Base-by-base conservation (phyloP, 768 basidiomycete genomes). In the Cantharellus anzutake region DNA sequence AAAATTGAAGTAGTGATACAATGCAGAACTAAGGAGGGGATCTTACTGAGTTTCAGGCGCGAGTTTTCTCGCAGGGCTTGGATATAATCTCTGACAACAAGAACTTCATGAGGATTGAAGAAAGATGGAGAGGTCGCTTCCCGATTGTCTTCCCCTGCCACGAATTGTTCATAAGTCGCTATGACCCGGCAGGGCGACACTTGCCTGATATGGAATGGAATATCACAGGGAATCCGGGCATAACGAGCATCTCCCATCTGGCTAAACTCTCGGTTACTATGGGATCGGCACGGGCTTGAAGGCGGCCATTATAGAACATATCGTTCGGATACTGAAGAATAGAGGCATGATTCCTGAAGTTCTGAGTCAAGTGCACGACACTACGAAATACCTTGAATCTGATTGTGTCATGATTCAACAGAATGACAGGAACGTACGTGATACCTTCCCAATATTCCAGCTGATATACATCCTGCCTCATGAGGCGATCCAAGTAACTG, bases 251-350 rank as follows among this genome's bases (percentile, higher is more conserved):
- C 65, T 61, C 53, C 41, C 65, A 72, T 1, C 64, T 44, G 2
- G 70, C 56, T 35, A 70, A 60, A 39, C 62, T 59, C 59, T 66
- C 59, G 64, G 71, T 69, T 14, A 69, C 56, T 0, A 57, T 60
- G 2, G 58, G 59, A 20, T 69, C 63, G 2, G 67, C 74, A 50
- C 62, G 61, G 0, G 68, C 64, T 35, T 68, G 64, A 20, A 75
- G 68, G 5, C 70, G 70, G 42, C 65, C 65, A 4, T 65, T 63
- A 63, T 75, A 75, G 62, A 75, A 71, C 55, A 65, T 61, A n/a
- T 74, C 67, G 62, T 83, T 83, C 1, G 81, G 74, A 68, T 78
- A 82, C 2, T 71, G 60, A 20, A 83, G 68, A 51, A 84, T 82
- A 4, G 72, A 71, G 0, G 69, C 68, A 63, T 82, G 80, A 2